Conservation (phyloP, 2,329 filamentous ascomycete species). For the Mycosphaerella sp. region DNA sequence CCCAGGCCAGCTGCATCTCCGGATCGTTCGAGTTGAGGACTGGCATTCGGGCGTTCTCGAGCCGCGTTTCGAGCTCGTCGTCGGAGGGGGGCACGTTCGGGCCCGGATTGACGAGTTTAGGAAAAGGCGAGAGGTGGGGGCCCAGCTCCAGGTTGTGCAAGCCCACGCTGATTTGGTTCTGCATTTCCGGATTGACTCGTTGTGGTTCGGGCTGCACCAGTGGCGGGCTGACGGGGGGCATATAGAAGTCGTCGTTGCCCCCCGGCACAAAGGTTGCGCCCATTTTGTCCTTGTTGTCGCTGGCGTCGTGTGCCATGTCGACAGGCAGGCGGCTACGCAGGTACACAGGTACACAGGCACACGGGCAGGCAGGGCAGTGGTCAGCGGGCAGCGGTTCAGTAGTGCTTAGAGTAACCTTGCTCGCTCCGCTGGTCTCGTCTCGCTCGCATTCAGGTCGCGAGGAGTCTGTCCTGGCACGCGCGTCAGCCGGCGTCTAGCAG, state of each 20-base stretch:
- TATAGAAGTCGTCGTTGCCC: conserved; percentile 61
- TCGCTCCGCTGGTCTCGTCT: background rate
- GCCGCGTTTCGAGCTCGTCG: conserved; percentile 83
- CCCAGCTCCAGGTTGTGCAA: conserved; percentile 73
- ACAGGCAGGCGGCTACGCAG: background rate
- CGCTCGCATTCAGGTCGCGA: background rate
- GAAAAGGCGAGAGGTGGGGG: conserved; percentile 87
- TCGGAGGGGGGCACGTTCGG: conserved; percentile 90
- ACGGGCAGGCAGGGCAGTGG: background rate
- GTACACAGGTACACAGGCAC: background rate
- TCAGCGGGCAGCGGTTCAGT: background rate
- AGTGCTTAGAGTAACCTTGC: background rate
- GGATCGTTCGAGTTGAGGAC: conserved; percentile 92
- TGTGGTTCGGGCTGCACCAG: conserved; percentile 65
- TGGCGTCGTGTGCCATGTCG: conserved; percentile 21
- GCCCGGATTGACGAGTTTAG: conserved; percentile 68
- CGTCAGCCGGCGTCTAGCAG: conserved; percentile 8
- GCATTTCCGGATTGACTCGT: conserved; percentile 63
- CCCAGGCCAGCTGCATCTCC: conserved; percentile 94
- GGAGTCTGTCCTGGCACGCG: background rate
- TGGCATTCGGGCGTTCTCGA: conserved; percentile 75
- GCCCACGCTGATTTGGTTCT: conserved; percentile 93
- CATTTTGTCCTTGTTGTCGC: conserved; percentile 27
- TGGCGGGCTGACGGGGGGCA: conserved; percentile 52
- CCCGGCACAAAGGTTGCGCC: conserved; percentile 64